Conservation (phyloP, 768 basidiomycete genomes). For the Leccinum barrowsii region DNA sequence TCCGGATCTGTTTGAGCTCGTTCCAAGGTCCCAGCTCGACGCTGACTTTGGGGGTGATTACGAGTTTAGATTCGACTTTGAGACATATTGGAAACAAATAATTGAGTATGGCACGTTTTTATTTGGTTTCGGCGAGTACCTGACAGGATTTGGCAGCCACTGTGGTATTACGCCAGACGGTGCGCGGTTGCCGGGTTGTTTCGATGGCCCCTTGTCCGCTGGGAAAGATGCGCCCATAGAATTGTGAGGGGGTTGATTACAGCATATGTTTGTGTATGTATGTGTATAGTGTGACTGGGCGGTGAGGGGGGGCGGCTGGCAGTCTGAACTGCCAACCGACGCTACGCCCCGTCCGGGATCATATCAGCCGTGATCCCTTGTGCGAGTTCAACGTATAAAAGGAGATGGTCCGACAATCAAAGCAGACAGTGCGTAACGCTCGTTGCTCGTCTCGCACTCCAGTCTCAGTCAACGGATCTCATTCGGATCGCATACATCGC, state of each 20-base stretch:
- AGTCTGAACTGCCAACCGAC: constrained; percentile 18
- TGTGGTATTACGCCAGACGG: constrained; percentile 58
- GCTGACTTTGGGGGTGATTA: constrained; percentile 79
- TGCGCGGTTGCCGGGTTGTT: constrained; percentile 37
- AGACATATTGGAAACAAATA: constrained; percentile 77
- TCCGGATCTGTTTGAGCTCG: constrained; percentile 71
- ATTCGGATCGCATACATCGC: constrained; percentile 7
- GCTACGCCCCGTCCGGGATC: constrained; percentile 24
- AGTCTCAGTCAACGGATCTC: constrained; percentile 20
- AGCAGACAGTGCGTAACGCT: constrained; percentile 32
- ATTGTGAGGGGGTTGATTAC: constrained; percentile 19
- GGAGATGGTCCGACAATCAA: constrained; percentile 32
- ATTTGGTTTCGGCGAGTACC: background rate
- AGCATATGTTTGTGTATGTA: constrained; percentile 22
- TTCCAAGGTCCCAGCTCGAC: constrained; percentile 74
- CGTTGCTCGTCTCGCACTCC: constrained; percentile 6
- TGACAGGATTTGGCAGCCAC: constrained; percentile 35
- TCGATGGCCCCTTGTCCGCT: constrained; percentile 19
- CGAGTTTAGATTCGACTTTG: constrained; percentile 68
- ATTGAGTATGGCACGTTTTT: constrained; percentile 47
- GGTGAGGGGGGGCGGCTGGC: constrained; percentile 4
- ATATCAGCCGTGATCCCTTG: constrained; percentile 25
- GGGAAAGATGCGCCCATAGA: background rate
- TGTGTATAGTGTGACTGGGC: constrained; percentile 5
- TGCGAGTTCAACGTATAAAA: constrained; percentile 13